These are phyloP conservation scores for Pseudogymnoascus sp. DNA, from an alignment of 2,329 filamentous ascomycete species.

Conservation along the genomic window DNA sequence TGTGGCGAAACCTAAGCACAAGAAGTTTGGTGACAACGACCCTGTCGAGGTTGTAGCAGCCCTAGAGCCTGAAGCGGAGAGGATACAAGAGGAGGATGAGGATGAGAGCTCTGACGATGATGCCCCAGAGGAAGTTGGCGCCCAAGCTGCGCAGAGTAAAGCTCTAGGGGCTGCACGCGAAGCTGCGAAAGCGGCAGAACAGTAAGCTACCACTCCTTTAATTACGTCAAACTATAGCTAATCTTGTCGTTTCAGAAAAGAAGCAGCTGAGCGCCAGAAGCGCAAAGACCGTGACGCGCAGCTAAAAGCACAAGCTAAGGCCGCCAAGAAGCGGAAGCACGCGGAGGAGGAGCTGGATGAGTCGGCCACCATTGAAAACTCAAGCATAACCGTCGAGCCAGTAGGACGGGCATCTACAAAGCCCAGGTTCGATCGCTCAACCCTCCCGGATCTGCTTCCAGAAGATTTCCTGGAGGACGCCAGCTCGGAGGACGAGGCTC, in stretches of 20 bases:
- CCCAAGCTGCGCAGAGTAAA: conserved; percentile 19
- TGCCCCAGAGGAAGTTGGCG: conserved; percentile 25
- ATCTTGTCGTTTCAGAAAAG: conserved; percentile 20
- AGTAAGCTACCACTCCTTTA: conserved; percentile 14
- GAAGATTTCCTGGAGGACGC: conserved; percentile 25
- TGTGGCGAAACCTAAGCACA: conserved; percentile 16
- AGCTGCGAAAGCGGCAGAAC: conserved; percentile 23
- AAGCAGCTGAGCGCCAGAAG: conserved; percentile 22
- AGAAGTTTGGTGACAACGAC: conserved; percentile 22
- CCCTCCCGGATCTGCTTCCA: conserved; percentile 25
- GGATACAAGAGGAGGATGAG: conserved; percentile 4
- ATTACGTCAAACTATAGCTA: not conserved
- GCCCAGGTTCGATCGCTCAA: not conserved
- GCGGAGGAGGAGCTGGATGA: conserved; percentile 9
- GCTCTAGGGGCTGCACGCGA: conserved; percentile 18
- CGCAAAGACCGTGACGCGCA: conserved; percentile 23
- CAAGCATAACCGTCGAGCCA: not conserved
- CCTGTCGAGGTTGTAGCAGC: conserved; percentile 14
- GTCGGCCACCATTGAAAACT: not conserved
- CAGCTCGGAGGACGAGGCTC: conserved; percentile 8
- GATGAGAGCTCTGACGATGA: conserved; percentile 22
- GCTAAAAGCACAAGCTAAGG: conserved; percentile 22
- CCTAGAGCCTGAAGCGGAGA: conserved; percentile 10
- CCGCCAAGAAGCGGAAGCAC: conserved; percentile 21
- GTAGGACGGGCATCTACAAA: not conserved